Conservation (phyloP, 2,329 filamentous ascomycete species). For the Talaromyces sp. region DNA sequence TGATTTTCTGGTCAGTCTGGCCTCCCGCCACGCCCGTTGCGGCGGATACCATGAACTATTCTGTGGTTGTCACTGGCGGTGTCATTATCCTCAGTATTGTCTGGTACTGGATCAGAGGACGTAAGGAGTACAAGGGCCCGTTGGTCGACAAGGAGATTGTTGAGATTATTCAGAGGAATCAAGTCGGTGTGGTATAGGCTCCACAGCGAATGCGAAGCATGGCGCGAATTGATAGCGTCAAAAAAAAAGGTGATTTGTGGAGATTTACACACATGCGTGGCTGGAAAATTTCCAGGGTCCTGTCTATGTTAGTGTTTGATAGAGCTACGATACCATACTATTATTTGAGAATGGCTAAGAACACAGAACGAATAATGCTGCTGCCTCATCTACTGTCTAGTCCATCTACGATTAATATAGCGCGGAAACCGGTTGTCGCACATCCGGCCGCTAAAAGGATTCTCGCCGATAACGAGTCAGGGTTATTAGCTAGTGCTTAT, state of each 20-base stretch:
- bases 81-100: slow-evolving; percentile 42
- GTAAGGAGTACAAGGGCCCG: slow-evolving; percentile 30
- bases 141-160: slow-evolving; percentile 18
- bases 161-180: slow-evolving; percentile 15
- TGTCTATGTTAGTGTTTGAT: not conserved
- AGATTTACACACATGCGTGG: not conserved
- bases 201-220: not conserved
- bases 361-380: not conserved
- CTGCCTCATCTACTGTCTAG: not conserved
- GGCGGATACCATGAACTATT: slow-evolving; percentile 47
- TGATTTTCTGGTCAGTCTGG: slow-evolving; percentile 57
- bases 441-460: not conserved
- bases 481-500: not conserved
- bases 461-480: not conserved
- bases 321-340: not conserved
- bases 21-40: slow-evolving; percentile 34
- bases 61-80: slow-evolving; percentile 44
- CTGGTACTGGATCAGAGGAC: slow-evolving; percentile 43
- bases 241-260: not conserved
- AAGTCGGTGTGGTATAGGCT: not conserved
- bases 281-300: not conserved
- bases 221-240: not conserved
- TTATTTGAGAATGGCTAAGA: not conserved
- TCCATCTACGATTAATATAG: not conserved
- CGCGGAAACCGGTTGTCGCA: slow-evolving; percentile 1